These are phyloP conservation scores for Huntiella moniliformis DNA, from an alignment of 2,329 filamentous ascomycete species.

Conservation along the genomic window DNA sequence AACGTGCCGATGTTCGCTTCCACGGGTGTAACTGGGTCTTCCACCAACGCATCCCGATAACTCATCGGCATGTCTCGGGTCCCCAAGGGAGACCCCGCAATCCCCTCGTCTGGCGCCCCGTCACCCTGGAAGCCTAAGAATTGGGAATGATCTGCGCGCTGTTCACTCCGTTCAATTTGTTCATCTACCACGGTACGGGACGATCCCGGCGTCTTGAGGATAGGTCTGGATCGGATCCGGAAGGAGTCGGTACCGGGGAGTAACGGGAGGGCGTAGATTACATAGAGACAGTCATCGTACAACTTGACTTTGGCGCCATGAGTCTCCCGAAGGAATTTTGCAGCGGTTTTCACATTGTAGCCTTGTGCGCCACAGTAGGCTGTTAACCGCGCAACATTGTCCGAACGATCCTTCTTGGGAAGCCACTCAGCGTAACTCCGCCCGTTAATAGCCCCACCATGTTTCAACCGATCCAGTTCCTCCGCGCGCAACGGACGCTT, in stretches of 20 bases:
- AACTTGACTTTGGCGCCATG: constrained; percentile 88
- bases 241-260: constrained; percentile 75
- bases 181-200: constrained; percentile 86
- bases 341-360: constrained; percentile 76
- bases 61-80: constrained; percentile 2
- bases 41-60: constrained; percentile 9
- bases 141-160: constrained; percentile 51
- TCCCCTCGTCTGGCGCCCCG: constrained; percentile 14
- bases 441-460: constrained; percentile 41
- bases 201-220: constrained; percentile 72
- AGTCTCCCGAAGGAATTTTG: constrained; percentile 68
- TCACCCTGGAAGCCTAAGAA: constrained; percentile 8
- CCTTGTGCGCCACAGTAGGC: constrained; percentile 93
- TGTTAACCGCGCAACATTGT: constrained; percentile 76
- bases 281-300: constrained; percentile 94
- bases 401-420: constrained; percentile 69
- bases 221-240: constrained; percentile 71
- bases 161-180: constrained; percentile 87
- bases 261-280: constrained; percentile 81
- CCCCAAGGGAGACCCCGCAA: constrained; percentile 1
- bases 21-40: not conserved
- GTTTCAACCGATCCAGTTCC: constrained; percentile 44
- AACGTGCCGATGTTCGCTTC: constrained; percentile 14
- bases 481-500: constrained; percentile 44
- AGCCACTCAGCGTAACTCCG: constrained; percentile 91